phyloP scores from a whole-genome alignment of 371 early-diverging fungal genomes.

The Mucor circinelloides region DNA sequence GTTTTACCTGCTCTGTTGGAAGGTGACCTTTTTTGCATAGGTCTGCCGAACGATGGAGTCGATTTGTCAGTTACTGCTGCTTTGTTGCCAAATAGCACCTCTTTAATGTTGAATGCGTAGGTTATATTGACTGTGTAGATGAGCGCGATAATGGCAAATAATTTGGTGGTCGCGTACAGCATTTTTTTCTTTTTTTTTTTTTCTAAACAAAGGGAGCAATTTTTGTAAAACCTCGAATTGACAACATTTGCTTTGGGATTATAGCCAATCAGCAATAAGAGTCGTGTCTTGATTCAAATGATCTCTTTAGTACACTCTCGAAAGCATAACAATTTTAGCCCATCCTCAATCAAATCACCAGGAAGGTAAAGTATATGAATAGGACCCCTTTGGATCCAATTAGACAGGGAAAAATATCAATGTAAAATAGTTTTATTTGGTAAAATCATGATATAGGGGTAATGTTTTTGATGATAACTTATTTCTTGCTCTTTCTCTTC shows the following conservation, averaged over 20 bases:
- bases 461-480: neutral
- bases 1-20: neutral
- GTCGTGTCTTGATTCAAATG: neutral
- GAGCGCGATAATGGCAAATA: neutral
- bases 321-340: too few relatives aligned
- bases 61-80: neutral
- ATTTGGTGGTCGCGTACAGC: neutral
- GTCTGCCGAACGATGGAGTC: neutral
- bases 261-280: neutral
- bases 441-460: constrained; percentile 1
- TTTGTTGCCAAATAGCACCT: neutral
- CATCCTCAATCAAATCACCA: too few relatives aligned
- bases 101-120: neutral
- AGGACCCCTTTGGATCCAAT: too few relatives aligned
- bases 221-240: neutral
- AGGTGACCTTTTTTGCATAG: neutral
- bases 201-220: neutral
- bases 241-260: neutral
- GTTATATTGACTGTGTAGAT: neutral
- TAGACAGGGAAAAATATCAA: too few relatives aligned
- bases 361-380: too few relatives aligned
- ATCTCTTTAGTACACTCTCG: too few relatives aligned
- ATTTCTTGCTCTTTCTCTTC: constrained; percentile 1
- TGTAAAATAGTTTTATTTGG: too few relatives aligned
- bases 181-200: constrained; percentile 20